A percentile compares a stretch with the other conserved stretches of the same genome.
Conservation (phyloP, 768 basidiomycete species). For the Termitomyces eurrhizus region DNA sequence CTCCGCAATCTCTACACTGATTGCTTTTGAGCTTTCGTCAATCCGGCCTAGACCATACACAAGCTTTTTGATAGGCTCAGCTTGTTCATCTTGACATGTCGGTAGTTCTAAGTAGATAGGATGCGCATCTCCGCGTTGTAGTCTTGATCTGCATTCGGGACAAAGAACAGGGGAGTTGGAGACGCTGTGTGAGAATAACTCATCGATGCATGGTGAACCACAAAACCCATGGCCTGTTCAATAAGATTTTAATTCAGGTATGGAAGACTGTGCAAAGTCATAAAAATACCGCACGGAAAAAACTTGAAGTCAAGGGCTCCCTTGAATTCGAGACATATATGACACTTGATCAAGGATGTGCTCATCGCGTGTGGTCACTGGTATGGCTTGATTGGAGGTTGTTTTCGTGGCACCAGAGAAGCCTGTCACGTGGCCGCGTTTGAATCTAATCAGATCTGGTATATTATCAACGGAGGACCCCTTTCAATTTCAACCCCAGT, state of each 20-base stretch:
- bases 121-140: constrained; percentile 15
- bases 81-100: constrained; percentile 26
- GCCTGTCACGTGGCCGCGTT: constrained; percentile 14
- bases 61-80: constrained; percentile 20
- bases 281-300: constrained; percentile 32
- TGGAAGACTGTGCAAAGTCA: not conserved
- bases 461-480: too few relatives aligned
- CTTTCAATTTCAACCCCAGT: too few relatives aligned
- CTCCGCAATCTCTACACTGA: constrained; percentile 33
- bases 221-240: constrained; percentile 41
- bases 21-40: constrained; percentile 26
- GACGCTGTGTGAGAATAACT: constrained; percentile 18
- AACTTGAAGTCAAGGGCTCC: constrained; percentile 23
- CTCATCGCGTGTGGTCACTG: not conserved
- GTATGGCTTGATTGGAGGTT: not conserved
- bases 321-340: constrained; percentile 26
- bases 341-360: constrained; percentile 11
- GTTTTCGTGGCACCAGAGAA: not conserved
- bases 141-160: constrained; percentile 18
- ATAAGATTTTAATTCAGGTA: not conserved
- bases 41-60: constrained; percentile 32
- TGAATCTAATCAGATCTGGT: not conserved
- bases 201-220: constrained; percentile 23
- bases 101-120: constrained; percentile 20
- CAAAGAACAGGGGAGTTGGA: constrained; percentile 5